phyloP scores from a whole-genome alignment of 768 basidiomycete species.

The Pisolithus orientalis region DNA sequence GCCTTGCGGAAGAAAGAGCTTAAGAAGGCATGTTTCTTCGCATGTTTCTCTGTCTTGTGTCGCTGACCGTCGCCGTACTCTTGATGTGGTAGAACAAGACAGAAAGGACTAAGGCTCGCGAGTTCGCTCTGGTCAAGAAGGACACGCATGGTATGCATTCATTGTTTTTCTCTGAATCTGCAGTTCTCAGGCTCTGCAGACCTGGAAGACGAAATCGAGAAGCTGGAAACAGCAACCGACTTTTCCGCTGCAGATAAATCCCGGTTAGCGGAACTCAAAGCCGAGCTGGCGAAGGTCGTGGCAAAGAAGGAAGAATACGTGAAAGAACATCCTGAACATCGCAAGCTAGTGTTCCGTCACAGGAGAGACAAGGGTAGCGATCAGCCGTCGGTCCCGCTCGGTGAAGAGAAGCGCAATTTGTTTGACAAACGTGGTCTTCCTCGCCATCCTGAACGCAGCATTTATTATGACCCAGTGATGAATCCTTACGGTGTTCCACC shows the following conservation, averaged over 20 bases:
- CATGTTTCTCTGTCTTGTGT: conserved; percentile 6
- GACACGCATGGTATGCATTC: conserved; percentile 68
- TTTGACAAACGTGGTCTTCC: conserved; percentile 85
- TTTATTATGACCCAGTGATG: conserved; percentile 90
- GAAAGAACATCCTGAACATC: conserved; percentile 88
- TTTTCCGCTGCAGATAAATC: conserved; percentile 47
- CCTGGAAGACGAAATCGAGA: conserved; percentile 73
- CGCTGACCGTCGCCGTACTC: conserved; percentile 5
- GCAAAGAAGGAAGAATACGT: conserved; percentile 91
- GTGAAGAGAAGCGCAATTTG: conserved; percentile 50
- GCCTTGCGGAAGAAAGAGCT: conserved; percentile 90
- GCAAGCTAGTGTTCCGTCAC: conserved; percentile 70
- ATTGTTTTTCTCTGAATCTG: background rate
- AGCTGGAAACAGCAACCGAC: conserved; percentile 47
- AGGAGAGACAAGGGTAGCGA: conserved; percentile 38
- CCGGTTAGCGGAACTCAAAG: conserved; percentile 65
- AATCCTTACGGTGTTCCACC: conserved; percentile 93
- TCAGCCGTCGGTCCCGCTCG: conserved; percentile 34
- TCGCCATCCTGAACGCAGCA: conserved; percentile 83
- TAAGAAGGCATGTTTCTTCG: conserved; percentile 58
- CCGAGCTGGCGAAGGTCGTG: conserved; percentile 73
- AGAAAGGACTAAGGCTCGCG: conserved; percentile 71
- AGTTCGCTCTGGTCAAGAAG: conserved; percentile 91
- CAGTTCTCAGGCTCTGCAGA: conserved; percentile 39
- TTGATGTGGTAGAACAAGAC: conserved; percentile 81